Base-by-base conservation (phyloP, 345 rosid genomes). In the Conringia planisiliqua region DNA sequence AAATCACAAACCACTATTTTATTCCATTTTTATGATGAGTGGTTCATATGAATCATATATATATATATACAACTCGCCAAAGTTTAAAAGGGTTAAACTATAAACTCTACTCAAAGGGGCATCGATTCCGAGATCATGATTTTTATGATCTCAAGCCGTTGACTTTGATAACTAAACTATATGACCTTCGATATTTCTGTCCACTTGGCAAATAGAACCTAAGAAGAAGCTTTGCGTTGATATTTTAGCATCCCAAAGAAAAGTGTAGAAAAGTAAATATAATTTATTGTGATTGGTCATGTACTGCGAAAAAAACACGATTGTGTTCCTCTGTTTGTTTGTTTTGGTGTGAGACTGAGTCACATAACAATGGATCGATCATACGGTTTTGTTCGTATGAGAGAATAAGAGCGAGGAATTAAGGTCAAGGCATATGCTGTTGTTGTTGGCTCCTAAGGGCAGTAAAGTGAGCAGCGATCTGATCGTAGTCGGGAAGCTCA, bases 401-500 rank as follows among this genome's bases (percentile, higher is more conserved):
- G 29, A 42, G 42, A 46, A 59, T 44, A 18, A 44, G 66, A 50
- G 44, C 14, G 10, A 50, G 38, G 60, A 36, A 58, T 38, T 72
- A 74, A 51, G 24, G n/a, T 66, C 44, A 66, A 66, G 4, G 84
- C 62, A 39, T n/a, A 1, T 66, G 18, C 12, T 33, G n/a, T 22
- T 66, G 72, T 68, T 56, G 55, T 86, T 82, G 36, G 66, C 78
- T 83, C 88, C 81, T 88, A 71, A 88, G 87, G 43, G 89, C 89
- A 69, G 38, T 73, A 70, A 87, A 89, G 62, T 85, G 87, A 3
- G 93, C 90, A 18, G 87, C 74, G 55, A 92, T 75, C 36, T 86
- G 90, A 36, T 89, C 97, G 43, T 83, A 92, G 64, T 88, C 87
- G 3, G 96, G 93, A 77, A 92, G 71, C 77, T 86, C 89, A 11